These are phyloP conservation scores for Olyra latifolia DNA, from an alignment of 176 grass and related monocot species.

Conservation along the genomic window DNA sequence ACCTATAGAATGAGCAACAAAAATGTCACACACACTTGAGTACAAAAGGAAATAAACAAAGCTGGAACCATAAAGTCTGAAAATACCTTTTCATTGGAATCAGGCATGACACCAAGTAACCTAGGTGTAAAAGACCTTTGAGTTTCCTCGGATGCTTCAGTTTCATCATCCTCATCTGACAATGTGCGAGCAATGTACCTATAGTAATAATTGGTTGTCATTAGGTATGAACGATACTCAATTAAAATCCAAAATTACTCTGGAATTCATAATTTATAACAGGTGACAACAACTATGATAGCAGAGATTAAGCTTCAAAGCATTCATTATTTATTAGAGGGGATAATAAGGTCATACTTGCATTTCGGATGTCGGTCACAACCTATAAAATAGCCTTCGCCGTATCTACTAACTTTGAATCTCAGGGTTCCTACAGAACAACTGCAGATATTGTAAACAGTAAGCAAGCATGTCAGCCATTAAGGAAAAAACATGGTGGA, in stretches of 20 bases:
- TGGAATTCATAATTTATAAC: conserved; percentile 21
- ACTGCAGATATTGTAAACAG: conserved; percentile 53
- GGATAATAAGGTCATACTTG: conserved; percentile 63
- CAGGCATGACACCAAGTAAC: conserved; percentile 64
- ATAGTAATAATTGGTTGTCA: conserved; percentile 24
- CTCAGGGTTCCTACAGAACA: conserved; percentile 81
- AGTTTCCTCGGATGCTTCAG: conserved; percentile 36
- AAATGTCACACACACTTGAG: conserved; percentile 3
- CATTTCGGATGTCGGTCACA: conserved; percentile 90
- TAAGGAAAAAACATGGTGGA: conserved; percentile 23
- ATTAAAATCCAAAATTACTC: conserved; percentile 25
- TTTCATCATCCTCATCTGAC: conserved; percentile 68
- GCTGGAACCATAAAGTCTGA: conserved; percentile 13
- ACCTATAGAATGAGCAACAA: conserved; percentile 45
- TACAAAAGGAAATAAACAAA: conserved; percentile 21
- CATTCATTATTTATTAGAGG: conserved; percentile 17
- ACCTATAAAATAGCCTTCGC: conserved; percentile 91
- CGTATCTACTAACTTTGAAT: conserved; percentile 91
- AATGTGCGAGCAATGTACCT: conserved; percentile 78
- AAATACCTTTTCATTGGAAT: conserved; percentile 64
- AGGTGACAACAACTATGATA: conserved; percentile 17
- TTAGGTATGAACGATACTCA: background rate
- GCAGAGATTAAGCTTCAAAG: conserved; percentile 25
- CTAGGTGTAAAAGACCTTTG: conserved; percentile 52
- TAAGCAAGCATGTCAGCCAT: background rate